Evolutionary conservation across 192 early-diverging fungal genomes (phyloP), one percentile per base, ranked within the genome.

Genomic region (Tieghemiomyces parasiticus): DNA sequence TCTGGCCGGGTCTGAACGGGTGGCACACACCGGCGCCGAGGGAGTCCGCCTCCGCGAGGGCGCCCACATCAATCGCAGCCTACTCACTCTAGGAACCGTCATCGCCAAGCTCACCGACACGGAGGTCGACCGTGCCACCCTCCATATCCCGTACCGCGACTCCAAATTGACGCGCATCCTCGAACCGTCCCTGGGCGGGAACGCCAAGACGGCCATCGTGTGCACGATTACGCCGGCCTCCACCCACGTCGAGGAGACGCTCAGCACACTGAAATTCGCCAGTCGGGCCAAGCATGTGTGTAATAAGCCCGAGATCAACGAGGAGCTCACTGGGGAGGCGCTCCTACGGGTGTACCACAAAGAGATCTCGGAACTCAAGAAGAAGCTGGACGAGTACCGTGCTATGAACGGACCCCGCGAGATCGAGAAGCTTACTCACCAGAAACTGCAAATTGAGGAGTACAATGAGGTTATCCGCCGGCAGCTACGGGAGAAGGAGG

Each of bases 231-330:
- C 84, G 35, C 91, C 93, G 3, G 77, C 90, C 0, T 64, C 69
- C 19, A 61, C 78, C 54, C 87, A 90, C 61, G 63, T 84, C 4
- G 93, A 96, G 56, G 95, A 98, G 53, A 82, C 90, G 0, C 64
- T 81, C 42, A 95, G 89, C 58, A 98, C 95, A 2, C 80, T 98
- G 30, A 96, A 98, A 65, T 98, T 97, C 72, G 95, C 95, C 0
- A 72, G 81, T 13, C 77, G 92, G 4, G 89, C 95, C 45, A 97
- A 97, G 68, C 89, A 87, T 59, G 84, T 98, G 19, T 71, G 78
- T 12, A 81, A 87, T 22, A 81, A 80, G 53, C 90, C 95, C 3
- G 74, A 87, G 42, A 84, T 86, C 46, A 94, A 97, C 73, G 74
- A 80, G 46, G 70, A 77, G 65, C 68, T 74, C 46, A 67, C 70